Conservation (phyloP, 2,329 filamentous ascomycete genomes). For the Grosmannia huntii region DNA sequence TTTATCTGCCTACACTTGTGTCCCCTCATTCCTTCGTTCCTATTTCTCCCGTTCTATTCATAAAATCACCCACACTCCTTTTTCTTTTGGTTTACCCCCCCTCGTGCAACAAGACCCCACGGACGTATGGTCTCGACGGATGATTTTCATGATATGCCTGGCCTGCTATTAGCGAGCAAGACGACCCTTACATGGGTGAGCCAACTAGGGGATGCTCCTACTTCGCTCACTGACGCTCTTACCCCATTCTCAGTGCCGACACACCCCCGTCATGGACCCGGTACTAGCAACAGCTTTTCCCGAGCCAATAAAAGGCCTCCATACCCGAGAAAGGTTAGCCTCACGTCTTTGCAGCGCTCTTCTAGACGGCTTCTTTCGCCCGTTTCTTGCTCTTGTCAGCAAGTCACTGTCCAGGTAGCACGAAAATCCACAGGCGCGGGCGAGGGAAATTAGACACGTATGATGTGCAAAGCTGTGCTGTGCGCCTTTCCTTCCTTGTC, state of each 20-base stretch:
- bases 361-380: background rate
- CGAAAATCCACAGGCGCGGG: background rate
- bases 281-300: background rate
- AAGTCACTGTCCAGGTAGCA: background rate
- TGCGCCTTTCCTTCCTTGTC: background rate
- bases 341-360: background rate
- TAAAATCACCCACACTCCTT: background rate
- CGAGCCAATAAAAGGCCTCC: background rate
- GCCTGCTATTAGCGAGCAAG: background rate
- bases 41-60: background rate
- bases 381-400: background rate
- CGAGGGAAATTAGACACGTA: background rate
- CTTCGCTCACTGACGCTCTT: background rate
- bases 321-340: constrained; percentile 2
- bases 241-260: background rate
- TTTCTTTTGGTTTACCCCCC: background rate
- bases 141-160: background rate
- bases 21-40: background rate
- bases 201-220: background rate
- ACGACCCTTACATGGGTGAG: background rate
- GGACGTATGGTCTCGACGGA: background rate
- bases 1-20: background rate
- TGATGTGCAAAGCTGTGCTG: background rate
- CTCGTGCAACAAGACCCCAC: background rate
- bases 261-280: background rate